Conservation (phyloP, 257 asterid species). For the Anisodus acutangulus region DNA sequence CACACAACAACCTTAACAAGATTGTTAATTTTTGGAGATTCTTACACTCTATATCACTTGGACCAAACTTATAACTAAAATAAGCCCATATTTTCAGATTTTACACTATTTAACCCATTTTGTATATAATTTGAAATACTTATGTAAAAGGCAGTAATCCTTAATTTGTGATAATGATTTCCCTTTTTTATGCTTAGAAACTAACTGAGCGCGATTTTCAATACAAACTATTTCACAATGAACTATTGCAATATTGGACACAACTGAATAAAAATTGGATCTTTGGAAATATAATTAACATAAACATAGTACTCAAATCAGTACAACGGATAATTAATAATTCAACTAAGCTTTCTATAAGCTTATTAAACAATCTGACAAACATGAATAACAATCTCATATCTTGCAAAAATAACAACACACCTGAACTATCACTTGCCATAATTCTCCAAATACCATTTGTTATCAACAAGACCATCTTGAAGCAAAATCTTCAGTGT, state of each 20-base stretch:
- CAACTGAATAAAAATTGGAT: no score
- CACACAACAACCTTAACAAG: constrained; percentile 74
- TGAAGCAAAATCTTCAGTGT: constrained; percentile 69
- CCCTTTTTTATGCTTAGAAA: no score
- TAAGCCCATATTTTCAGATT: no score
- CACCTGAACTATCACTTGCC: constrained; percentile 51
- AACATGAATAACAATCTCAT: constrained; percentile 11
- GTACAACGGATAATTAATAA: not conserved
- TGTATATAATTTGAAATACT: no score
- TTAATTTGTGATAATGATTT: no score
- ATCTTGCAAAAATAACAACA: not conserved
- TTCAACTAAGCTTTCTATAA: not conserved
- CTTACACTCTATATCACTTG: no score
- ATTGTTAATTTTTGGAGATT: constrained; percentile 45
- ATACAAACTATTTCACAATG: no score
- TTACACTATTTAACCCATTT: no score
- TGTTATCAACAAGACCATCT: constrained; percentile 71
- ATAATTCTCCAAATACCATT: constrained; percentile 76
- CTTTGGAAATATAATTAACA: not conserved
- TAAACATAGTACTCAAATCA: not conserved
- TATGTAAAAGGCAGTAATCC: no score
- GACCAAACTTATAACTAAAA: no score
- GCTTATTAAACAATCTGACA: not conserved
- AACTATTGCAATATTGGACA: no score
- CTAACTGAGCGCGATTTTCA: no score